Percentiles rank a stretch among this genome's conserved stretches.
phyloP scores from a whole-genome alignment of 805 yeast species.

The Pichia insulana region DNA sequence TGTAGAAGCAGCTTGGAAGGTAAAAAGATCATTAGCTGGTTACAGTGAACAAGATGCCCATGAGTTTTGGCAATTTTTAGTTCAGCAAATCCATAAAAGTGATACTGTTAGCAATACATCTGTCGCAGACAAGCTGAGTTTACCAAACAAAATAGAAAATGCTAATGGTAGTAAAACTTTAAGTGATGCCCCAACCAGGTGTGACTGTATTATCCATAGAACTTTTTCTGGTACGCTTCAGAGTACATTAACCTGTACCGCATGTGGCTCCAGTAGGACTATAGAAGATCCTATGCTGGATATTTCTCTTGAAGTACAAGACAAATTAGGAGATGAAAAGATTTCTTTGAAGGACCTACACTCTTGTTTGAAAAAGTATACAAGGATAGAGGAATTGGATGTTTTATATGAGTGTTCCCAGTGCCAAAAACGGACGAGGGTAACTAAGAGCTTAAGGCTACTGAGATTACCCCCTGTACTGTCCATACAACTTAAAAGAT shows the following conservation, averaged over 20 bases:
- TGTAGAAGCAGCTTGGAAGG: constrained; percentile 80
- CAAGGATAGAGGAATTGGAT: constrained; percentile 69
- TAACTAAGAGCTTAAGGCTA: constrained; percentile 64
- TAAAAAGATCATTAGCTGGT: constrained; percentile 81
- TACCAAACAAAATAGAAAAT: constrained; percentile 14
- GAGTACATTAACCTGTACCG: constrained; percentile 66
- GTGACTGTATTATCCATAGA: constrained; percentile 75
- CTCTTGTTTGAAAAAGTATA: constrained; percentile 69
- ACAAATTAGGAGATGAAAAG: constrained; percentile 20
- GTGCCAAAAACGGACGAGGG: constrained; percentile 56
- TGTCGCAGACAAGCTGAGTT: constrained; percentile 16
- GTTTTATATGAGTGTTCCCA: constrained; percentile 59
- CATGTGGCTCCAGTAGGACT: constrained; percentile 54
- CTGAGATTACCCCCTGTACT: constrained; percentile 68
- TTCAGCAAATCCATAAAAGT: constrained; percentile 70
- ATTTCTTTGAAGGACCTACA: constrained; percentile 31
- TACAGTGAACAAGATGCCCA: constrained; percentile 98
- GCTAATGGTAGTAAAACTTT: constrained; percentile 4
- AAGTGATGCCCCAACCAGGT: constrained; percentile 20
- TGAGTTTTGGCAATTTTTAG: constrained; percentile 88
- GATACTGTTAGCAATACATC: constrained; percentile 23
- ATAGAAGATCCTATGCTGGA: constrained; percentile 89
- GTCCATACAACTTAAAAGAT: constrained; percentile 77
- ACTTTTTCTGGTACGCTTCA: constrained; percentile 79
- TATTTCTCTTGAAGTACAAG: constrained; percentile 65